Evolutionary conservation across 495 filamentous ascomycete species (phyloP).

Genomic region (Opeltia flavorubescens): DNA sequence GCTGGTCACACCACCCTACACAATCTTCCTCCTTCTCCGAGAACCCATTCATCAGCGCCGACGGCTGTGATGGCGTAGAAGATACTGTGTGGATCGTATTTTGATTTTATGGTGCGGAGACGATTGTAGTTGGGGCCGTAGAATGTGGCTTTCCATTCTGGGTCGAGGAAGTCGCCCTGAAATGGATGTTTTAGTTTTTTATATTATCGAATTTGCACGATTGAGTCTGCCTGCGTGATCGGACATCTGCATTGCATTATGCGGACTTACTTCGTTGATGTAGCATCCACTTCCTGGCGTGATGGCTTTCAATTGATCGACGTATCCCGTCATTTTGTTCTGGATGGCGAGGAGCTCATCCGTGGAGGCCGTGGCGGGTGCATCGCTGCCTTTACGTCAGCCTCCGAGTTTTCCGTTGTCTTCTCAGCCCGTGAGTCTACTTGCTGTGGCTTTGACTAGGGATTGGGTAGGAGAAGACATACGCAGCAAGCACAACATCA

Average conservation of each 20-base stretch:
- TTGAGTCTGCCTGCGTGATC: too few species aligned
- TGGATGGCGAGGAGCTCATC: conserved; percentile 25
- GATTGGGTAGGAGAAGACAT: conserved; percentile 8
- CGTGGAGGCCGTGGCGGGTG: conserved; percentile 28
- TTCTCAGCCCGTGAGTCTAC: too few species aligned
- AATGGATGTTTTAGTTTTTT: too few species aligned
- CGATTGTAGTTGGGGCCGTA: conserved; percentile 32
- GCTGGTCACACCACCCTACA: too few species aligned
- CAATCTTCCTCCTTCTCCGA: not conserved
- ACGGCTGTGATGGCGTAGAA: conserved; percentile 47
- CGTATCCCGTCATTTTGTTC: conserved; percentile 23
- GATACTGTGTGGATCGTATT: conserved; percentile 41
- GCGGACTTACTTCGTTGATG: conserved; percentile 22
- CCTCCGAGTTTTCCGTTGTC: too few species aligned
- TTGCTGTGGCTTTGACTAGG: conserved; percentile 20
- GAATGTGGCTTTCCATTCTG: conserved; percentile 35
- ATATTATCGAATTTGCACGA: not conserved
- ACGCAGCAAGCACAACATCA: conserved; percentile 21
- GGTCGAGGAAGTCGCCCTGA: conserved; percentile 36
- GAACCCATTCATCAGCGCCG: conserved; percentile 43
- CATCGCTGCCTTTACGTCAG: too few species aligned
- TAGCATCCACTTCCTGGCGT: conserved; percentile 25
- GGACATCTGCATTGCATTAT: not conserved
- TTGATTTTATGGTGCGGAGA: conserved; percentile 27
- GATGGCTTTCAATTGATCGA: conserved; percentile 29